A percentile compares a stretch with the other conserved stretches of the same genome.
phyloP scores from a whole-genome alignment of 495 filamentous ascomycete genomes.

The Aspergillus asperescens region DNA sequence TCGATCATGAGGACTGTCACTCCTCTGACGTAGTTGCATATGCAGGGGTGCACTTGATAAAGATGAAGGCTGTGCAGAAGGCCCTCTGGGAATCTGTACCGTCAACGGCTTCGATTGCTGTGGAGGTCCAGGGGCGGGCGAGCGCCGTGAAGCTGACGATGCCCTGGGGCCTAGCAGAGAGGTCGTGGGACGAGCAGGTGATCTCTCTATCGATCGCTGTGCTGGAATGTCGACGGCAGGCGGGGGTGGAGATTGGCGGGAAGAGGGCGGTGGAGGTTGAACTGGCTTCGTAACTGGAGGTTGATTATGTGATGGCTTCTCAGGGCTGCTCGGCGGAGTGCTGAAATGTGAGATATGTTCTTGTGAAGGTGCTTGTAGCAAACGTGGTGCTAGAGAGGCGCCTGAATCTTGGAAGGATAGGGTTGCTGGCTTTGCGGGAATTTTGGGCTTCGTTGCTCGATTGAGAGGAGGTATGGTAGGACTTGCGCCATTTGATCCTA shows the following conservation, averaged over 20 bases:
- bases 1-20: conserved; percentile 45
- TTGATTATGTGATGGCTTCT: conserved; percentile 40
- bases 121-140: conserved; percentile 25
- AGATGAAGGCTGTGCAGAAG: conserved; percentile 18
- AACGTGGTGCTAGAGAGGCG: conserved; percentile 31
- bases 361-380: conserved; percentile 33
- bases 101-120: conserved; percentile 30
- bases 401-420: conserved; percentile 29
- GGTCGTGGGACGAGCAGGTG: conserved; percentile 15
- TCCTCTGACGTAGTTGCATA: conserved; percentile 19
- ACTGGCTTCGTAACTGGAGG: conserved; percentile 13
- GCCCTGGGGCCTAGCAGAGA: conserved; percentile 26
- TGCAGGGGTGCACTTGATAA: conserved; percentile 26
- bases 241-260: conserved; percentile 16
- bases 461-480: conserved; percentile 63
- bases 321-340: conserved; percentile 78
- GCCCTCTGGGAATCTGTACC: conserved; percentile 33
- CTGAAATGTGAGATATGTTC: conserved; percentile 78
- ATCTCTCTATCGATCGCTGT: conserved; percentile 28
- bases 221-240: conserved; percentile 17
- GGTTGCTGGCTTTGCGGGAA: conserved; percentile 46
- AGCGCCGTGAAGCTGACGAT: conserved; percentile 25
- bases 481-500: conserved; percentile 21
- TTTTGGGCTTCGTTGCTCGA: conserved; percentile 74
- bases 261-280: conserved; percentile 9